phyloP scores from a whole-genome alignment of 164 flowering plant genomes.

The Tetrastigma voinierianum region DNA sequence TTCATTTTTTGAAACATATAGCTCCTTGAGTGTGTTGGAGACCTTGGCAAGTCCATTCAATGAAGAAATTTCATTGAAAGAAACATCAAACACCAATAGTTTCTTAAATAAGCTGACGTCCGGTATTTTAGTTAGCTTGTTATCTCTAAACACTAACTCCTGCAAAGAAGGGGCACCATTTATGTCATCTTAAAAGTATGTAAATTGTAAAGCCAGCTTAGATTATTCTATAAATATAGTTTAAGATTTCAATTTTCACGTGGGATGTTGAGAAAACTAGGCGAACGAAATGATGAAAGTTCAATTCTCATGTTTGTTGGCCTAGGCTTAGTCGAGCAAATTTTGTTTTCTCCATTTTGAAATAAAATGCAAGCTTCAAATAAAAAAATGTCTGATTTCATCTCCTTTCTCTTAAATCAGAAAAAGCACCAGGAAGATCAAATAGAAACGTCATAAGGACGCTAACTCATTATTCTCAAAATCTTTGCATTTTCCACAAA shows the following conservation, averaged over 20 bases:
- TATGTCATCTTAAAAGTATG: background rate
- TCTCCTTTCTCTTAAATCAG: too few relatives aligned
- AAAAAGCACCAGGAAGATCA: too few relatives aligned
- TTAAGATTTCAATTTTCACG: too few relatives aligned
- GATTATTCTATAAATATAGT: too few relatives aligned
- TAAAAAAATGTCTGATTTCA: too few relatives aligned
- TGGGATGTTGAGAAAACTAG: background rate
- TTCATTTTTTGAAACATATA: slow-evolving; percentile 95
- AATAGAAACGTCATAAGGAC: too few relatives aligned
- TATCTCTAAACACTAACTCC: slow-evolving; percentile 95
- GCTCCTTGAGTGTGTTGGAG: slow-evolving; percentile 77
- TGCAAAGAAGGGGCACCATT: slow-evolving; percentile 24
- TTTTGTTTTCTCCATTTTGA: too few relatives aligned
- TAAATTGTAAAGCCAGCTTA: too few relatives aligned
- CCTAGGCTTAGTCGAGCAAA: too few relatives aligned
- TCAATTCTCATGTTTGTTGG: background rate
- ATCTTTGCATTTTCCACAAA: background rate
- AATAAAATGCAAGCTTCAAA: too few relatives aligned
- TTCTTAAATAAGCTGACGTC: slow-evolving; percentile 79
- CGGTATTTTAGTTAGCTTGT: slow-evolving; percentile 73
- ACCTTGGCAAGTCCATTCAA: slow-evolving; percentile 63
- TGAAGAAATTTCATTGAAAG: slow-evolving; percentile 90
- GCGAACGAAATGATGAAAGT: background rate
- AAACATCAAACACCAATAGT: slow-evolving; percentile 86
- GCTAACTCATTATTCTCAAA: too few relatives aligned